Base-by-base conservation (phyloP, 306 rosid genomes). In the Trichosanthes truncata region DNA sequence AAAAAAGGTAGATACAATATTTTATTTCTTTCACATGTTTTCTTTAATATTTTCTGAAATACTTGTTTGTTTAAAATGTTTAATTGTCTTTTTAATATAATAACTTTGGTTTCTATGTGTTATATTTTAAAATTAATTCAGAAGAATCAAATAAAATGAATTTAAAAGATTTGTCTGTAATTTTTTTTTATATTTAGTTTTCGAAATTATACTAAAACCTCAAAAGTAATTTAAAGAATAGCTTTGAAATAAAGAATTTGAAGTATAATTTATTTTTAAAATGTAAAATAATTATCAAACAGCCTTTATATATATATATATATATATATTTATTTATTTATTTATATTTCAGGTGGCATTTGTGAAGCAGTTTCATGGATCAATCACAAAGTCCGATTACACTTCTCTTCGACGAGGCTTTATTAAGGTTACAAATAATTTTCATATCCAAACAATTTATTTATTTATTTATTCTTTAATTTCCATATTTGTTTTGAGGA, bases 291-390 rank as follows among this genome's bases (percentile, higher is more conserved):
- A 55, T 6, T 55, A n/a, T 55, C 0, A n/a, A n/a, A 21, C 10
- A 7, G n/a, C 11, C 29, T n/a, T 26, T 20, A 55, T 7, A 55
- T 21, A 29, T 29, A 29, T 29, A 33, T 33, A 3, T 33, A 33
- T 1, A 33, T 3, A 1, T 33, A 33, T 33, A 33, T 1, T 33
- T 33, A 10, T 21, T 2, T 67, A 9, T 84, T 78, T 77, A n/a
- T 45, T 6, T 65, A n/a, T 36, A n/a, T 43, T 38, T 67, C 82
- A 92, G 98, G 85, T 77, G 74, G 85, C 98, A 80, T 91, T 94
- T 84, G 89, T 80, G 90, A 90, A 92, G 88, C 98, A 95, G 81
- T 92, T 95, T 82, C 63, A 79, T 81, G 92, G 90, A 79, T 89
- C 97, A n/a, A 85, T 95, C 55, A 81, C 91, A 13, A 83, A 89